These are phyloP conservation scores for Stephanodiscus triporus DNA, from an alignment of 108 stramenopile species.

Conservation along the genomic window DNA sequence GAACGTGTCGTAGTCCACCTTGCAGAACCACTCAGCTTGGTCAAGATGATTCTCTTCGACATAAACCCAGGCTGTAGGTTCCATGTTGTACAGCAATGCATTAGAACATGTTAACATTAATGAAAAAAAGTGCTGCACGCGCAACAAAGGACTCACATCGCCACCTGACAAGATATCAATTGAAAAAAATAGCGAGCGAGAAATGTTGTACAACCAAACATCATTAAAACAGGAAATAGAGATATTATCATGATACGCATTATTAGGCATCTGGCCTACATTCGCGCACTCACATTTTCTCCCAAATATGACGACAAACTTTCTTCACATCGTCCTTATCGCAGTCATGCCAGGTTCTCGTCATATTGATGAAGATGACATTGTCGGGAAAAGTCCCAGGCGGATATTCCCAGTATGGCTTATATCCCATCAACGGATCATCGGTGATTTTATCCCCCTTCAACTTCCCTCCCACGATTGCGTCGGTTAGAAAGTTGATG, in stretches of 20 bases:
- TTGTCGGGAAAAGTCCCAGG: conserved; percentile 43
- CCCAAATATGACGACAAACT: conserved; percentile 57
- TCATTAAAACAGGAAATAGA: background rate
- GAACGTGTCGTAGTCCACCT: conserved; percentile 56
- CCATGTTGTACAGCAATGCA: background rate
- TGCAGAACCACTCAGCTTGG: conserved; percentile 54
- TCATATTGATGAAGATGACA: conserved; percentile 53
- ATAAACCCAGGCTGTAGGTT: conserved; percentile 38
- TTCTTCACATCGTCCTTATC: conserved; percentile 27
- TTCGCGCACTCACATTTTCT: conserved; percentile 44
- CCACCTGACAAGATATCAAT: conserved; percentile 10
- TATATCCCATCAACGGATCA: conserved; percentile 26
- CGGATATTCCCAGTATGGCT: conserved; percentile 49
- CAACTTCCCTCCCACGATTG: conserved; percentile 40
- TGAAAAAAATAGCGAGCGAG: background rate
- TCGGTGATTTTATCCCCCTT: conserved; percentile 34
- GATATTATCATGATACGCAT: background rate
- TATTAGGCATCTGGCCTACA: background rate
- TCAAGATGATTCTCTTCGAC: conserved; percentile 46
- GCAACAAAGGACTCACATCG: conserved; percentile 15
- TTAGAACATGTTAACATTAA: background rate
- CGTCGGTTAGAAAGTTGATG: conserved; percentile 47
- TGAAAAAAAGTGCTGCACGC: background rate
- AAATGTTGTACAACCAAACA: background rate
- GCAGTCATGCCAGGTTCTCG: conserved; percentile 43